Evolutionary conservation across 2,329 filamentous ascomycete genomes (phyloP), one percentile per base, ranked within the genome.

Genomic region (Cladosporium sp.): DNA sequence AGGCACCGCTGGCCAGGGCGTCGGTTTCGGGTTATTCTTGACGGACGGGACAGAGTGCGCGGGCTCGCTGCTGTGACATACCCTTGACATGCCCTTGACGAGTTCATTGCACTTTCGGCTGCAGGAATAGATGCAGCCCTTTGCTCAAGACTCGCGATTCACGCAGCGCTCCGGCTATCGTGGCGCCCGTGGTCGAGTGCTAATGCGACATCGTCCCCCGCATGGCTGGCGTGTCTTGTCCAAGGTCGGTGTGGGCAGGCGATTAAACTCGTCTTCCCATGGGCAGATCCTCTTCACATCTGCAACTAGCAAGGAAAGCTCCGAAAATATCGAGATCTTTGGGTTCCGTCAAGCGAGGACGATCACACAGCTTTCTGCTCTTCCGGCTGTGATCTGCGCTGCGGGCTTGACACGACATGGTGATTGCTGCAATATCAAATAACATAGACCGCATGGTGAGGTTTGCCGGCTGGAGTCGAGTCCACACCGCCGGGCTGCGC

Each of bases 261-360:
- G 25, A 37, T 43, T 36, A 45, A 28, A 39, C 39, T 55, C 28
- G 39, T 43, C 19, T 45, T 34, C 28, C 51, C 25, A 43, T 34
- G 39, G 3, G 43, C 39, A 17, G 28, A 45, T 37, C 22, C 30
- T 55, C 51, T 54, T 54, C 51, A 54, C 51, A 40, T 40, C 36
- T 54, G 51, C 51, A 54, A 42, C 51, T 54, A 54, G 51, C 38
- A 39, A 54, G 19, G 9, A 54, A 54, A 28, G 37, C 37, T 19
- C 47, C 47, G 47, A 45, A 55, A 1, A 25, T 17, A 36, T 45
- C 51, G 51, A 45, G 39, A 55, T 55, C 51, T 55, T 15, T 19
- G 19, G 30, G 30, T 55, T 37, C 38, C 17, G 30, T 42, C 39
- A 43, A 55, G 51, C 51, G 38, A 55, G 51, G 39, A 14, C 39